phyloP scores from a whole-genome alignment of 352 stramenopile species.

The Phytophthora brassicae region DNA sequence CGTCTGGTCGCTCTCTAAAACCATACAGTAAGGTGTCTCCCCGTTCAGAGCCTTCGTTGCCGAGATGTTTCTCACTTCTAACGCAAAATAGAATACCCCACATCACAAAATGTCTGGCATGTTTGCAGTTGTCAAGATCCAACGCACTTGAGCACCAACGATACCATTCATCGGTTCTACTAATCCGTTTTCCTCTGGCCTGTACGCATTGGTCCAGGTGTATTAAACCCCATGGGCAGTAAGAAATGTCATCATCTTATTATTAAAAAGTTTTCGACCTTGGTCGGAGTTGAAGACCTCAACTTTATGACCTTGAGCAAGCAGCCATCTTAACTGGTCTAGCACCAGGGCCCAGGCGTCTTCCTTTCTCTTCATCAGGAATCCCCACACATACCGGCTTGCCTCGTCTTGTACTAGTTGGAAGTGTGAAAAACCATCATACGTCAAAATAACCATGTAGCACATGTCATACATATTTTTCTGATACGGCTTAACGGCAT shows the following conservation, averaged over 20 bases:
- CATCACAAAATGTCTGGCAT: slow-evolving; percentile 7
- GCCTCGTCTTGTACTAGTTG: background rate
- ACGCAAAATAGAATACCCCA: slow-evolving; percentile 2
- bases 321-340: background rate
- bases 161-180: slow-evolving; percentile 2
- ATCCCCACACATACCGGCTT: background rate
- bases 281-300: background rate
- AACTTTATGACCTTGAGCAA: background rate
- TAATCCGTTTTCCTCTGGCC: background rate
- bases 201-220: background rate
- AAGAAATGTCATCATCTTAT: background rate
- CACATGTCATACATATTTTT: background rate
- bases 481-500: background rate
- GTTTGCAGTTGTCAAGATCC: background rate
- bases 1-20: slow-evolving; percentile 7
- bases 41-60: background rate
- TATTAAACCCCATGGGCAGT: background rate
- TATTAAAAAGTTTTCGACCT: background rate
- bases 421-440: background rate
- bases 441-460: background rate
- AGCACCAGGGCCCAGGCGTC: background rate
- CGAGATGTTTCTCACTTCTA: slow-evolving; percentile 10
- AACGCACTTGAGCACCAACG: background rate
- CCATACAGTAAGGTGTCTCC: background rate
- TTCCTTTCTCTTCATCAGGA: background rate